phyloP scores from a whole-genome alignment of 768 basidiomycete genomes.

The Mycena indigotica region DNA sequence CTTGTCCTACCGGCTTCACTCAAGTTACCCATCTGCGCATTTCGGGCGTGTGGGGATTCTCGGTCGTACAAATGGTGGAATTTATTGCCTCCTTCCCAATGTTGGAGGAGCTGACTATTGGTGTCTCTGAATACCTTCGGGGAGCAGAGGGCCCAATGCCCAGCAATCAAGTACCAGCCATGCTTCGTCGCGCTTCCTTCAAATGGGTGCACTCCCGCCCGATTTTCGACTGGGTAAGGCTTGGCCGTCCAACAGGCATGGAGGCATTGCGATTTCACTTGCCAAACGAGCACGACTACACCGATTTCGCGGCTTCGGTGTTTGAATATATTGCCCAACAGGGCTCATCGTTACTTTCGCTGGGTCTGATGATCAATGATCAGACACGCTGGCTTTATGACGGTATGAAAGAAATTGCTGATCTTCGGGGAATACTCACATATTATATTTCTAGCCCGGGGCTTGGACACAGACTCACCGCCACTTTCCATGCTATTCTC shows the following conservation, averaged over 20 bases:
- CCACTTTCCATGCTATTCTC: background rate
- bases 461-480: background rate
- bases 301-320: background rate
- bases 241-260: background rate
- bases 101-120: background rate
- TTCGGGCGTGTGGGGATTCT: background rate
- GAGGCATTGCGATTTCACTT: background rate
- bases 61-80: background rate
- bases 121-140: background rate
- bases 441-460: background rate
- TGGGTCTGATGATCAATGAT: background rate
- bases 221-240: background rate
- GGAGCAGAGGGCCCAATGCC: background rate
- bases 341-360: background rate
- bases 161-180: background rate
- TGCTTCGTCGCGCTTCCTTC: background rate
- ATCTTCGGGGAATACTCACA: background rate
- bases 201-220: background rate
- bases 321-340: background rate
- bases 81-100: background rate
- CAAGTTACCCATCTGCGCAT: background rate
- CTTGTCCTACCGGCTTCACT: background rate
- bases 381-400: background rate
- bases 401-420: background rate
- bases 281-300: background rate